phyloP scores from a whole-genome alignment of 2,329 filamentous ascomycete species.

The Curvularia sp. region DNA sequence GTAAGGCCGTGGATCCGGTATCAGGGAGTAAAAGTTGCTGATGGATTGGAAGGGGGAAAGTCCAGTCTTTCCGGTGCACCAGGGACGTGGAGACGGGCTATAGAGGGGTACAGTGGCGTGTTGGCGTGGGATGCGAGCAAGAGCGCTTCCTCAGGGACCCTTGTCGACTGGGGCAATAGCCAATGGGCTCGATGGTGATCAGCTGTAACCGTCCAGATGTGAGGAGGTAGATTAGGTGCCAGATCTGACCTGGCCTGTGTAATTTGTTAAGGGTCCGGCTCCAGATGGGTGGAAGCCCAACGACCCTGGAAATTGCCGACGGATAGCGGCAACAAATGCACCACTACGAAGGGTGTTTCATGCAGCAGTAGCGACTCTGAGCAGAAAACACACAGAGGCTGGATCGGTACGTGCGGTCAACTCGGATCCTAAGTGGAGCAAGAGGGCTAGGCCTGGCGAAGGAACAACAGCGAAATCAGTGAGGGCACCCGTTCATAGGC shows the following conservation, averaged over 20 bases:
- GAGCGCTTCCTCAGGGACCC: conserved; percentile 25
- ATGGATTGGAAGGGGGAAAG: conserved; percentile 22
- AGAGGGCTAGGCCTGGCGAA: conserved; percentile 16
- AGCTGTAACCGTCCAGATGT: conserved; percentile 19
- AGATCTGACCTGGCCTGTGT: conserved; percentile 28
- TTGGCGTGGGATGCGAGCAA: conserved; percentile 27
- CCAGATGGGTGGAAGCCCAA: conserved; percentile 30
- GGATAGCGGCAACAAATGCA: conserved; percentile 26
- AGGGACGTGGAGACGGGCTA: conserved; percentile 39
- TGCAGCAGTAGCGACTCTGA: conserved; percentile 23
- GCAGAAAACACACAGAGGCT: conserved; percentile 17
- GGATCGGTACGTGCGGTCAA: conserved; percentile 14
- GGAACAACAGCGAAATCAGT: conserved; percentile 4
- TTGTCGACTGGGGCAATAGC: conserved; percentile 32
- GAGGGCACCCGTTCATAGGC: conserved; percentile 8
- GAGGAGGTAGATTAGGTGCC: conserved; percentile 25
- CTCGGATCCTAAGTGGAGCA: conserved; percentile 10
- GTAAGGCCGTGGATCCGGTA: conserved; percentile 30
- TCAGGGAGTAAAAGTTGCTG: conserved; percentile 27
- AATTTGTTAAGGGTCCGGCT: conserved; percentile 32
- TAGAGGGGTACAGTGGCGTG: conserved; percentile 37
- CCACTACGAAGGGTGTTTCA: conserved; percentile 22
- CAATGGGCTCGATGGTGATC: conserved; percentile 32
- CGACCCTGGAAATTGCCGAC: conserved; percentile 28
- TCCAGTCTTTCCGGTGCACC: conserved; percentile 27